phyloP scores from a whole-genome alignment of 345 rosid species.

The Syzygium aromaticum region DNA sequence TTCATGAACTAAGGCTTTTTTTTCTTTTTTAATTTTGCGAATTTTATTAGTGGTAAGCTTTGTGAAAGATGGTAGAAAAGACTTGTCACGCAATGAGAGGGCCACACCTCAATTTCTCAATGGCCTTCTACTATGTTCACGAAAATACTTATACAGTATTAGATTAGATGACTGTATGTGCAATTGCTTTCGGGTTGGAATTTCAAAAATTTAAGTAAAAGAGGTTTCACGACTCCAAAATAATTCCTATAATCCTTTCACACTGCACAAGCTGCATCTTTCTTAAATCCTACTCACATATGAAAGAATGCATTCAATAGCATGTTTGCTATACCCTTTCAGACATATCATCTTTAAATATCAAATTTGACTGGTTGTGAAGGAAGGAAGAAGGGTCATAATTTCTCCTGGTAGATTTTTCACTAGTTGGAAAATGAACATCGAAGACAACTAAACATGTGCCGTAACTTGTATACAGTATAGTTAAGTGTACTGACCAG shows the following conservation, averaged over 20 bases:
- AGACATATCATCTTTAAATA: neutral
- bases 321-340: neutral
- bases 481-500: too few species aligned
- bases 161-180: neutral
- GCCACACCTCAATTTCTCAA: neutral
- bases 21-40: too few species aligned
- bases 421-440: too few species aligned
- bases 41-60: neutral
- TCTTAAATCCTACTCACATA: neutral
- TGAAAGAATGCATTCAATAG: neutral
- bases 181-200: neutral
- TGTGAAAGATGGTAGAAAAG: neutral
- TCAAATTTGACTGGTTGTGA: neutral
- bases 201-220: neutral
- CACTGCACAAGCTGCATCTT: neutral
- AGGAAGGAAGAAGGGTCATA: neutral
- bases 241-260: neutral
- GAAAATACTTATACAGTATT: too few species aligned
- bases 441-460: too few species aligned
- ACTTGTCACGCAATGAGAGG: neutral
- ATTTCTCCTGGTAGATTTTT: too few species aligned
- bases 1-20: neutral
- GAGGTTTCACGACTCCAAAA: neutral
- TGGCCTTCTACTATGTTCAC: neutral
- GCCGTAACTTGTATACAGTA: too few species aligned